A percentile compares a stretch with the other conserved stretches of the same genome.
These are phyloP conservation scores for Geotrichum aggregatum DNA, from an alignment of 1,139 yeast species.

Conservation along the genomic window DNA sequence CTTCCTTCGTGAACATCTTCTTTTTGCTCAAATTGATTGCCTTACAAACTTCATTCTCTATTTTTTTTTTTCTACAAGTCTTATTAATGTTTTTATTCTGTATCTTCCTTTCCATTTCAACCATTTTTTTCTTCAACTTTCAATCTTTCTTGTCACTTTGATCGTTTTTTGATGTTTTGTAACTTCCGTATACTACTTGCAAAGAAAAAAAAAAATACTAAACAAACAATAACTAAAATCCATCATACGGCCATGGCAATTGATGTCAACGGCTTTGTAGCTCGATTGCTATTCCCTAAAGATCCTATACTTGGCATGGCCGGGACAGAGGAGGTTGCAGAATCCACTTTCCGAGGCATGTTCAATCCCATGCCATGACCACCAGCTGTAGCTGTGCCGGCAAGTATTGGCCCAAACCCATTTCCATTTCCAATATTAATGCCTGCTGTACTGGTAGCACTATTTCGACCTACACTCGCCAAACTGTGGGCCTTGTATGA, in stretches of 20 bases:
- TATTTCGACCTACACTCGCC: not conserved
- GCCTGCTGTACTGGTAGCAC: too few species aligned
- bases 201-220: too few species aligned
- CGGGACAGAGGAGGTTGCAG: too few species aligned
- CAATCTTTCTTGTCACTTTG: conserved; percentile 1
- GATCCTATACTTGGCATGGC: too few species aligned
- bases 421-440: too few species aligned
- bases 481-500: conserved; percentile 12
- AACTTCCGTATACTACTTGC: too few species aligned
- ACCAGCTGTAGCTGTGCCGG: not conserved
- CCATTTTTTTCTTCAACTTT: conserved; percentile 4
- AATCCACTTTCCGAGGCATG: too few species aligned
- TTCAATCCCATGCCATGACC: too few species aligned
- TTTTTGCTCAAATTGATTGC: not conserved
- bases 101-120: not conserved
- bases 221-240: too few species aligned
- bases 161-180: too few species aligned
- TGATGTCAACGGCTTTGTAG: too few species aligned
- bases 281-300: not conserved
- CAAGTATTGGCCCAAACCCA: not conserved
- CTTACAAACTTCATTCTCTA: not conserved
- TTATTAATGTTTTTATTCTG: not conserved
- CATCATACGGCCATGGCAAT: too few species aligned
- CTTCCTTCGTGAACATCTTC: not conserved
- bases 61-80: not conserved